Evolutionary conservation across 148 eudicot species (phyloP), one percentile per base, ranked within the genome.

Genomic region (Heliamphora exappendiculata): DNA sequence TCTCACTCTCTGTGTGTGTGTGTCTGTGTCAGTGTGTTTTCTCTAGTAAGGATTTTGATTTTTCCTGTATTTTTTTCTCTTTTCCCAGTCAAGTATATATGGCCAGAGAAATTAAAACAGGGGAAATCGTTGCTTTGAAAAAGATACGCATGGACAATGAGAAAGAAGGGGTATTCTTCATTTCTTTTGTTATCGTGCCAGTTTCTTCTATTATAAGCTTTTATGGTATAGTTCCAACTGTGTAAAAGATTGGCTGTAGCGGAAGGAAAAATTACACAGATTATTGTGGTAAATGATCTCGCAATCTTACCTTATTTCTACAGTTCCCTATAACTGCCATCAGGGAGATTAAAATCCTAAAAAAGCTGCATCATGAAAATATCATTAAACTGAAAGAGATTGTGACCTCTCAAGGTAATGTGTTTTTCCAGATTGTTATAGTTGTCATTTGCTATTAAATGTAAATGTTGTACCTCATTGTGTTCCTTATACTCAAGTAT

Each of bases 121-220:
- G 97, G 75, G 91, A 91, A 76, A 79, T 87, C 76, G 97, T 91
- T 75, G 97, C 97, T 68, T 76, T 92, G 65, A 92, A 92, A 62
- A 92, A 86, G 82, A 84, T 92, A 77, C 89, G 88, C 76, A 92
- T 85, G 89, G 94, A 90, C 83, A 86, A 90, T 50, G 91, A 89
- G 53, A 89, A 91, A 79, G 97, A 91, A 82, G 97, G 97, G 93
- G 97, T 91, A 89, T 67, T 65, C 59, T 73, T 84, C 78, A 83
- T 65, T 57, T 41, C 81, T 20, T 36, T 69, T 55, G 67, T 44
- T 42, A 4, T 44, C 33, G 42, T 54, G 60, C 42, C n/a, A 37
- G 50, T 63, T 77, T 49, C 16, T 4, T 24, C 9, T 11, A 28
- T 53, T 41, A 59, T 51, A 31, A 0, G 19, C 39, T 20, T 34